Evolutionary conservation across 495 filamentous ascomycete genomes (phyloP).

Genomic region (Terfezia boudieri): DNA sequence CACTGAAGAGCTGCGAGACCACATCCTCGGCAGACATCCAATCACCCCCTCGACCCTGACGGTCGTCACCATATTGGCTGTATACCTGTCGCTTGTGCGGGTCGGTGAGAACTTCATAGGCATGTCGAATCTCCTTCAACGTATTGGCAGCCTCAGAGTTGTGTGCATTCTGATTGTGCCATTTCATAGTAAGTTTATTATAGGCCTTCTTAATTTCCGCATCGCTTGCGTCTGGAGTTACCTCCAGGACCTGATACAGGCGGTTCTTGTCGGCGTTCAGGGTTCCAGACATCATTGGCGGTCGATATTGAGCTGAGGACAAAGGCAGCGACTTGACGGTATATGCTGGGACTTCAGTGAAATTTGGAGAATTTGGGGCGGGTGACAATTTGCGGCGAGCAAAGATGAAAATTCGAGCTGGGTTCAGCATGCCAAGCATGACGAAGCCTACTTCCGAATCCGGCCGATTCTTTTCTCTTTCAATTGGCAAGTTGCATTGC

Average conservation of each 20-base stretch:
- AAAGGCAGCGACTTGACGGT: too few species aligned
- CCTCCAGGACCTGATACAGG: constrained; percentile 45
- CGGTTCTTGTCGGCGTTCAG: constrained; percentile 18
- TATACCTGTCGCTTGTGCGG: constrained; percentile 75
- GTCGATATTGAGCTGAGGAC: too few species aligned
- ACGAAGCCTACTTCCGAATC: too few species aligned
- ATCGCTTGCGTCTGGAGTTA: constrained; percentile 42
- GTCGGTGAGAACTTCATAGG: constrained; percentile 86
- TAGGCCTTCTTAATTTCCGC: constrained; percentile 67
- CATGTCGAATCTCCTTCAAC: constrained; percentile 85
- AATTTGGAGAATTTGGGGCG: too few species aligned
- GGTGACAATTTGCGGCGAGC: too few species aligned
- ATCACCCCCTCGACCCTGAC: constrained; percentile 47
- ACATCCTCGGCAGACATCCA: constrained; percentile 95
- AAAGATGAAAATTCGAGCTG: too few species aligned
- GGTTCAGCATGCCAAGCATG: too few species aligned
- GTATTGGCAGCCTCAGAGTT: constrained; percentile 86
- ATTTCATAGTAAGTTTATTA: constrained; percentile 44
- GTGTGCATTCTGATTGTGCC: constrained; percentile 78
- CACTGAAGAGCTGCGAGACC: constrained; percentile 95
- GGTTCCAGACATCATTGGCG: constrained; percentile 10
- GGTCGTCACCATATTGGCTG: constrained; percentile 93
- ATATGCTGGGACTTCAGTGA: too few species aligned
- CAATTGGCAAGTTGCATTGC: too few species aligned
- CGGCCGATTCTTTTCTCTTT: too few species aligned